Percentiles rank a stretch among this genome's conserved stretches.
Conservation (phyloP, 768 basidiomycete genomes). For the Naganishia randhawae region DNA sequence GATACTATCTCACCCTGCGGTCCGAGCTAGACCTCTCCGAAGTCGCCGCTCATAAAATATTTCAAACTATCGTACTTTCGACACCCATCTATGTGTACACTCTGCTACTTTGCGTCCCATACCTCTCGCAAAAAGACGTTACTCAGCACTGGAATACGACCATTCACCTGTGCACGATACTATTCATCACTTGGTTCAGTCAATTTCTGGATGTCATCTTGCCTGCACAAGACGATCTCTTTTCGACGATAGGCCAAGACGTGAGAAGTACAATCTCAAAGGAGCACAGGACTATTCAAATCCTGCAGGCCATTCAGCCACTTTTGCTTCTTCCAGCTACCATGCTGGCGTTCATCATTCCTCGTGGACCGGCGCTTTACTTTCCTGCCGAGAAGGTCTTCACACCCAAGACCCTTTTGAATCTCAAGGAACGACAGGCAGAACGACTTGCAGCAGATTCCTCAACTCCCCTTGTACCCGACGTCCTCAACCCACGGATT, state of each 20-base stretch:
- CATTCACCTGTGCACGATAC: conserved; percentile 19
- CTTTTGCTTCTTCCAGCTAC: conserved; percentile 47
- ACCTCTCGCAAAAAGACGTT: conserved; percentile 15
- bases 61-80: conserved; percentile 54
- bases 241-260: background rate
- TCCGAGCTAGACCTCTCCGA: conserved; percentile 41
- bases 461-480: conserved; percentile 55
- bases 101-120: conserved; percentile 23
- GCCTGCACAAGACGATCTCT: conserved; percentile 27
- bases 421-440: conserved; percentile 33
- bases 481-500: conserved; percentile 51
- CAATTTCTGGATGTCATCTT: conserved; percentile 27
- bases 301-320: conserved; percentile 33
- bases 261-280: background rate
- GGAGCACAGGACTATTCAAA: background rate
- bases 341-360: conserved; percentile 57
- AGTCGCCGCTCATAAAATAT: background rate
- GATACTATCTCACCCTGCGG: conserved; percentile 55
- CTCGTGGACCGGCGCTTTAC: conserved; percentile 69
- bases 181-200: conserved; percentile 24
- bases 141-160: conserved; percentile 38
- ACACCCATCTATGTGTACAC: conserved; percentile 62
- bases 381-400: conserved; percentile 59
- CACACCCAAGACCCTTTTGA: conserved; percentile 59
- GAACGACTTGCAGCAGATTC: conserved; percentile 1